Evolutionary conservation across 1,139 yeast genomes (phyloP), one percentile per base, ranked within the genome.

Genomic region (Meyerozyma sp.): DNA sequence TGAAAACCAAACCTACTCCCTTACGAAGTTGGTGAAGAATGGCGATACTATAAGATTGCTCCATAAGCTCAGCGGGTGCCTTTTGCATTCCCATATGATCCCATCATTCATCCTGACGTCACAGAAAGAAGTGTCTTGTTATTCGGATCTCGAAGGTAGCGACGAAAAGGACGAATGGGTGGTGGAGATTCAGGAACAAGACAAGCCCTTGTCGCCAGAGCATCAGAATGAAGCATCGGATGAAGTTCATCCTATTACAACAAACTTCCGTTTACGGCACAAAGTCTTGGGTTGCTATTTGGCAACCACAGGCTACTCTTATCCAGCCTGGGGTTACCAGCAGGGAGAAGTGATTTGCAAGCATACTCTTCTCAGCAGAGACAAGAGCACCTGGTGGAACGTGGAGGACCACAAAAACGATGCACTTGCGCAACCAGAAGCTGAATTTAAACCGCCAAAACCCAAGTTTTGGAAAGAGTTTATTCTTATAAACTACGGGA

Each of bases 321-420:
- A 81, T 53, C 94, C 94, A 3, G 66, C 82, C 1, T 85, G 94
- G 94, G 94, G 94, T 1, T 85, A 79, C 62, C 81, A 79, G 48
- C 94, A 85, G 62, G 89, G 90, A 21, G 94, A 85, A 61, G 87
- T 85, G 34, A 79, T 82, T 7, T 85, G 94, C 60, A 81, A 81
- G 52, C 60, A 68, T 20, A 62, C 81, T 1, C 65, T 72, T 59
- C 66, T 73, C 35, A 53, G 62, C 3, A 66, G 70, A 44, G 91
- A 84, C 55, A 81, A 83, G 55, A 75, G 82, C 32, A 81, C 90
- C 1, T 82, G 89, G 86, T 85, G 94, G 94, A 85, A 85, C 61
- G 61, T 85, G 32, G 94, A 85, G 61, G 81, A 79, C 46, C 89
- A 84, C 55, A 66, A 64, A 40, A 81, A 83, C 57, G 65, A 65